Conservation (phyloP, 371 early-diverging fungal species). For the Mucor circinelloides region DNA sequence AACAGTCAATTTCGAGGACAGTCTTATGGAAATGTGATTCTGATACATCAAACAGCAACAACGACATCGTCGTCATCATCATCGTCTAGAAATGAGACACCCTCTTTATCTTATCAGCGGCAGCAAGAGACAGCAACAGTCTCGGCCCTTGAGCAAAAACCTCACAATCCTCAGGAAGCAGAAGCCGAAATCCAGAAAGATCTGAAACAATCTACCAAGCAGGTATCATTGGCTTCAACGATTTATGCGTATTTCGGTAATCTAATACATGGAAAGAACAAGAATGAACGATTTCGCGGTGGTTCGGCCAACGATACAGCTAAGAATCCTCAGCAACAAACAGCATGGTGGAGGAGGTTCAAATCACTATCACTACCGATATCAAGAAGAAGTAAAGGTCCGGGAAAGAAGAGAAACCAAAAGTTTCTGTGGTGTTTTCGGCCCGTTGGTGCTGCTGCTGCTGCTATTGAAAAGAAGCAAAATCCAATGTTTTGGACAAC, state of each 20-base stretch:
- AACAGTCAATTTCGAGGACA: neutral
- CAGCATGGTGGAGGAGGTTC: neutral
- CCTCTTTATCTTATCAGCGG: neutral
- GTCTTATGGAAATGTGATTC: neutral
- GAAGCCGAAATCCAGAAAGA: neutral
- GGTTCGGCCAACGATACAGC: neutral
- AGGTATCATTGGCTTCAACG: neutral
- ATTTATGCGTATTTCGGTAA: slow-evolving; percentile 1
- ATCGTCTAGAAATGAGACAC: neutral
- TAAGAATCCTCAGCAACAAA: neutral
- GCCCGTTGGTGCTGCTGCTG: neutral
- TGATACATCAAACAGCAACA: slow-evolving; percentile 1
- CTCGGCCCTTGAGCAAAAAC: neutral
- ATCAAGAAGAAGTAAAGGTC: neutral
- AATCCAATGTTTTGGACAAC: slow-evolving; percentile 8
- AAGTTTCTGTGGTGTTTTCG: slow-evolving; percentile 13
- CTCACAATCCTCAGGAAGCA: neutral
- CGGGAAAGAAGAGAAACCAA: neutral
- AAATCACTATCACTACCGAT: neutral
- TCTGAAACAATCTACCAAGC: neutral
- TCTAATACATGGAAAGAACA: neutral
- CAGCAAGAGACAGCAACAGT: neutral
- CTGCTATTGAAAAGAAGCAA: neutral
- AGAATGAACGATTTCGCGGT: neutral
- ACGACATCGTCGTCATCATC: neutral